These are phyloP conservation scores for Spizellomyces sp. DNA, from an alignment of 192 early-diverging fungal genomes.

Conservation along the genomic window DNA sequence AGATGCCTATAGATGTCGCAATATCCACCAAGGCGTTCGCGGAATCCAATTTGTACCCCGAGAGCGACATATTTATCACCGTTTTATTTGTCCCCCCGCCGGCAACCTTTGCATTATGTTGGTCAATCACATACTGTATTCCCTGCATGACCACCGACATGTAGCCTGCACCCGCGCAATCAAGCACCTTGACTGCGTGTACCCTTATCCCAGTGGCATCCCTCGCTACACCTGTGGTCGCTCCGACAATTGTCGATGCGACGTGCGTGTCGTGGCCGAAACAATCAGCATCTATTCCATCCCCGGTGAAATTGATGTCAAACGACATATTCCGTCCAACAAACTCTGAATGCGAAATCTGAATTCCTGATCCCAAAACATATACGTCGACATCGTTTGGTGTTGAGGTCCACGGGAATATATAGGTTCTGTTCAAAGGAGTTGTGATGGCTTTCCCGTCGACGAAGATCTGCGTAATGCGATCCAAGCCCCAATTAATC, in stretches of 20 bases:
- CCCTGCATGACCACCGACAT: neutral
- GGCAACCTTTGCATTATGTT: slow-evolving; percentile 8
- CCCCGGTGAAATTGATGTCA: neutral
- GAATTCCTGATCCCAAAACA: slow-evolving; percentile 1
- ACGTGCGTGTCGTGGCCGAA: slow-evolving; percentile 7
- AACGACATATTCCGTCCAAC: neutral
- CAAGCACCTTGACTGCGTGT: neutral
- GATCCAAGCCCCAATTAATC: neutral
- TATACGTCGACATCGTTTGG: neutral
- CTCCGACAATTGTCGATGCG: slow-evolving; percentile 3
- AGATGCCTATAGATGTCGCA: neutral
- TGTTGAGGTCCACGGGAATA: no score
- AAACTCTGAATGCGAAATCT: neutral
- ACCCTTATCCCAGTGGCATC: neutral
- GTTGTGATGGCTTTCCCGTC: neutral
- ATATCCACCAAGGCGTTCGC: neutral
- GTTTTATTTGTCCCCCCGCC: neutral
- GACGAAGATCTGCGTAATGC: neutral
- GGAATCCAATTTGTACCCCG: neutral
- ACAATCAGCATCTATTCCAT: slow-evolving; percentile 6
- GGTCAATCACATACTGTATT: slow-evolving; percentile 2
- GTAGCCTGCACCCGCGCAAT: neutral
- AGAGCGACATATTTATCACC: neutral
- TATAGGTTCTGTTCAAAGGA: no score
- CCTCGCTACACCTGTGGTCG: neutral